Conservation (phyloP, 2,329 filamentous ascomycete genomes). For the Neonectria neomacrospora region DNA sequence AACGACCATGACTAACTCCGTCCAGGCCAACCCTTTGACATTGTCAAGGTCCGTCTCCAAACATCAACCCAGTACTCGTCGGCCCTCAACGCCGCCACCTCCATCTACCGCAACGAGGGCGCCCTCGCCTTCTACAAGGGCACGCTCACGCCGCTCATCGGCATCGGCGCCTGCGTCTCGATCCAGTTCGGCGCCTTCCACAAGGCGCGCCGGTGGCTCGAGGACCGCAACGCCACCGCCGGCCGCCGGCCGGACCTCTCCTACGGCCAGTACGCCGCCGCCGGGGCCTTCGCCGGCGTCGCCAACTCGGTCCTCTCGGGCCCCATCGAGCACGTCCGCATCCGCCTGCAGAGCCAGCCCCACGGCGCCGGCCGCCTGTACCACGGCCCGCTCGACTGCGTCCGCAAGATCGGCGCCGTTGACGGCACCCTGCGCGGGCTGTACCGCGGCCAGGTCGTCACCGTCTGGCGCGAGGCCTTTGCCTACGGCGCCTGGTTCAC, state of each 20-base stretch:
- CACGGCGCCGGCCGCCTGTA: constrained; percentile 85
- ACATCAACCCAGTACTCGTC: constrained; percentile 84
- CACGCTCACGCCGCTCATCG: constrained; percentile 91
- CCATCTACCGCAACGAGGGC: constrained; percentile 90
- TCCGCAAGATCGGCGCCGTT: constrained; percentile 78
- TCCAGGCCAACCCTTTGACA: constrained; percentile 80
- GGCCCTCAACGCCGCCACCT: constrained; percentile 81
- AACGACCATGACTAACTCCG: not conserved
- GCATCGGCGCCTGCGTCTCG: constrained; percentile 97
- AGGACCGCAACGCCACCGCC: constrained; percentile 75
- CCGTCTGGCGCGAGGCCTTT: constrained; percentile 87
- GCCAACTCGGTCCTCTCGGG: constrained; percentile 89
- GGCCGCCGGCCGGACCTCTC: constrained; percentile 67
- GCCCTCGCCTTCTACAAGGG: constrained; percentile 97
- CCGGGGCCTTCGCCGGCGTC: constrained; percentile 92
- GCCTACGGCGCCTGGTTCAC: constrained; percentile 98
- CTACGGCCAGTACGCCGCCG: constrained; percentile 88
- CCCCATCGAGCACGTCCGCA: constrained; percentile 97
- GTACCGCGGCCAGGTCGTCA: constrained; percentile 90
- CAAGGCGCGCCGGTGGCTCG: constrained; percentile 86
- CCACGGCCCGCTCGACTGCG: constrained; percentile 86
- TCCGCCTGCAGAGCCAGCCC: constrained; percentile 94
- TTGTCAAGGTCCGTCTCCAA: constrained; percentile 96
- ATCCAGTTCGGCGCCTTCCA: constrained; percentile 99
- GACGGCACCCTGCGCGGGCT: constrained; percentile 76